Conservation (phyloP, 2,329 filamentous ascomycete genomes). For the Plectosphaerella plurivora region DNA sequence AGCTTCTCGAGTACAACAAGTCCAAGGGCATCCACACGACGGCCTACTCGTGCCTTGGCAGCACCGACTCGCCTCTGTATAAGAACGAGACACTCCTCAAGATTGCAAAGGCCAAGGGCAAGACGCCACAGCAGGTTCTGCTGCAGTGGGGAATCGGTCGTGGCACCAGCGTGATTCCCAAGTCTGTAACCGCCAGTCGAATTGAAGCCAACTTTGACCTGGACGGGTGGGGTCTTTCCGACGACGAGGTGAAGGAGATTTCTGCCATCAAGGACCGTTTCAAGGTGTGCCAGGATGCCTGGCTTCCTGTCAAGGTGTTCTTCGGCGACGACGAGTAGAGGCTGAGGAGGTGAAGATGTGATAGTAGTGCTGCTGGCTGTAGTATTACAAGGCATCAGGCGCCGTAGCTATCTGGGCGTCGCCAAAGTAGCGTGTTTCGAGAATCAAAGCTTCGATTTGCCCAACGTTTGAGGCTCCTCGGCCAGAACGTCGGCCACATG, state of each 20-base stretch:
- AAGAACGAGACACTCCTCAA: conserved; percentile 59
- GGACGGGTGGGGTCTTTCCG: conserved; percentile 68
- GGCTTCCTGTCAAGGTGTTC: conserved; percentile 75
- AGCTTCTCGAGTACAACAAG: conserved; percentile 68
- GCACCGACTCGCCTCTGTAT: conserved; percentile 64
- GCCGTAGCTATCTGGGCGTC: not conserved
- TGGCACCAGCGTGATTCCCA: conserved; percentile 80
- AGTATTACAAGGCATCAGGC: conserved; percentile 3
- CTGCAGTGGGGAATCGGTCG: conserved; percentile 78
- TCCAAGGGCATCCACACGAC: conserved; percentile 72
- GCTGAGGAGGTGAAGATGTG: conserved; percentile 3
- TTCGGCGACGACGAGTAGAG: conserved; percentile 74
- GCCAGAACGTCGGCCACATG: conserved; percentile 43
- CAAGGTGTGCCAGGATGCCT: conserved; percentile 75
- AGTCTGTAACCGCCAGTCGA: conserved; percentile 69
- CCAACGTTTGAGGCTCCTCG: conserved; percentile 27
- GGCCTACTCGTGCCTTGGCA: conserved; percentile 70
- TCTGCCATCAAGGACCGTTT: conserved; percentile 68
- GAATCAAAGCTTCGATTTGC: conserved; percentile 32
- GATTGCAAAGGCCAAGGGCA: conserved; percentile 62
- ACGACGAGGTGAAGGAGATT: conserved; percentile 67
- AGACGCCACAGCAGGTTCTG: conserved; percentile 71
- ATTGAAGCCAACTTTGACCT: conserved; percentile 74
- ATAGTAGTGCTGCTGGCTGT: conserved; percentile 1
- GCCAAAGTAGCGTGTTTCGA: not conserved